phyloP scores from a whole-genome alignment of 2,329 filamentous ascomycete genomes.

The Ophiocordyceps camponoti-saundersi region DNA sequence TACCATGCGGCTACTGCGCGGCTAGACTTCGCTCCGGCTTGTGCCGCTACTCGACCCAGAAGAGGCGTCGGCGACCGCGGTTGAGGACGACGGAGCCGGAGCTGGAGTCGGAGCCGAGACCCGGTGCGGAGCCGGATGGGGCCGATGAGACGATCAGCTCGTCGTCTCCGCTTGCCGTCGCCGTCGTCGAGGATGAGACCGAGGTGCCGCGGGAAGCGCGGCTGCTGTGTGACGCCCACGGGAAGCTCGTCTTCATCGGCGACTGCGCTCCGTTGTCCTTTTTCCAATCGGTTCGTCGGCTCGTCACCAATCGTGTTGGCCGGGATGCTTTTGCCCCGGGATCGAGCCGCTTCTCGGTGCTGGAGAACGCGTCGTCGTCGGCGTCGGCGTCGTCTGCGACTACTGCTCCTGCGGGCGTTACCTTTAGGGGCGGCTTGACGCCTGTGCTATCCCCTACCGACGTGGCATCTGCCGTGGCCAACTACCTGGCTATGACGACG shows the following conservation, averaged over 20 bases:
- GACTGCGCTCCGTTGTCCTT: constrained; percentile 39
- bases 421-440: not conserved
- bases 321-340: constrained; percentile 32
- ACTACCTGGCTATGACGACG: constrained; percentile 23
- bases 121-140: no score
- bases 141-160: not conserved
- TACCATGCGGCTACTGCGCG: constrained; percentile 33
- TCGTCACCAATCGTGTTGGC: constrained; percentile 31
- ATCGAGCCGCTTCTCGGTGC: constrained; percentile 29
- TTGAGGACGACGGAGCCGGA: not conserved
- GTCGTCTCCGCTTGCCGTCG: not conserved
- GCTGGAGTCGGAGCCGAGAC: not conserved
- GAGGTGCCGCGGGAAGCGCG: constrained; percentile 36
- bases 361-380: constrained; percentile 23
- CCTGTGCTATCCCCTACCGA: constrained; percentile 12
- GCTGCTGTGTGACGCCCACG: constrained; percentile 32
- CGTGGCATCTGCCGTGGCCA: constrained; percentile 13
- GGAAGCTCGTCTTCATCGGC: constrained; percentile 37
- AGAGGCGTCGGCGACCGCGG: constrained; percentile 12
- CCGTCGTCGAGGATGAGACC: constrained; percentile 28
- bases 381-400: not conserved
- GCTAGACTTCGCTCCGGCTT: constrained; percentile 22
- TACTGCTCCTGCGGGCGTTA: not conserved
- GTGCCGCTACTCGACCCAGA: constrained; percentile 31
- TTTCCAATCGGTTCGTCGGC: constrained; percentile 35